Percentiles rank a stretch among this genome's conserved stretches.
Evolutionary conservation across 805 yeast genomes (phyloP).

Genomic region (Saturnispora serradocipensis): DNA sequence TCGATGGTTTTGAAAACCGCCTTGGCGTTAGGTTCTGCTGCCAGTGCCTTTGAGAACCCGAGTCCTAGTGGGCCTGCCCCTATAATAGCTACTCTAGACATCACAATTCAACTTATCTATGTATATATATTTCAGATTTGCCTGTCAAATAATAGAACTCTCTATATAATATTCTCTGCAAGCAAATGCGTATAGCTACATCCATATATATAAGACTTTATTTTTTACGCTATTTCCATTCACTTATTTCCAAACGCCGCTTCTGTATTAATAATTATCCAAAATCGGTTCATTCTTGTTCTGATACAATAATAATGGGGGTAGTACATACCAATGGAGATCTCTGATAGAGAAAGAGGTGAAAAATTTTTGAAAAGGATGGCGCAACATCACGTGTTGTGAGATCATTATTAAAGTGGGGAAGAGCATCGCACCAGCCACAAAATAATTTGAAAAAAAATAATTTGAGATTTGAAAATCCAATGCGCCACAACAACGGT

Average conservation of each 20-base stretch:
- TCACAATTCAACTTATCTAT: background rate
- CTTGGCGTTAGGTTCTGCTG: constrained; percentile 24
- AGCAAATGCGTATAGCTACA: background rate
- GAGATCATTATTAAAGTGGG: background rate
- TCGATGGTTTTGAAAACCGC: constrained; percentile 18
- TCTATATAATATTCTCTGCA: background rate
- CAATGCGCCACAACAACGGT: background rate
- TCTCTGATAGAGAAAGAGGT: background rate
- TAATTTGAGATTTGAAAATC: background rate
- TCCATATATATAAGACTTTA: too few species aligned
- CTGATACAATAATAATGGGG: background rate
- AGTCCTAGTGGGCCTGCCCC: constrained; percentile 31
- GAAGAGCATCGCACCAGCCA: background rate
- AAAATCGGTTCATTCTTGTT: constrained; percentile 2
- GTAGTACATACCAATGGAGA: background rate
- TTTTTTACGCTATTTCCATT: background rate
- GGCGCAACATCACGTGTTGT: constrained; percentile 5
- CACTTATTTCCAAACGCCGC: constrained; percentile 11
- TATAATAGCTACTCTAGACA: constrained; percentile 22
- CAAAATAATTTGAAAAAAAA: background rate
- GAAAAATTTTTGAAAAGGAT: background rate
- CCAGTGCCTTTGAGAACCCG: constrained; percentile 27
- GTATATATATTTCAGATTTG: background rate
- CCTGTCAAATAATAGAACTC: background rate
- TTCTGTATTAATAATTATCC: background rate